A percentile compares a stretch with the other conserved stretches of the same genome.
phyloP scores from a whole-genome alignment of 1,284 basidiomycete genomes.

The Malassezia vespertilionis region DNA sequence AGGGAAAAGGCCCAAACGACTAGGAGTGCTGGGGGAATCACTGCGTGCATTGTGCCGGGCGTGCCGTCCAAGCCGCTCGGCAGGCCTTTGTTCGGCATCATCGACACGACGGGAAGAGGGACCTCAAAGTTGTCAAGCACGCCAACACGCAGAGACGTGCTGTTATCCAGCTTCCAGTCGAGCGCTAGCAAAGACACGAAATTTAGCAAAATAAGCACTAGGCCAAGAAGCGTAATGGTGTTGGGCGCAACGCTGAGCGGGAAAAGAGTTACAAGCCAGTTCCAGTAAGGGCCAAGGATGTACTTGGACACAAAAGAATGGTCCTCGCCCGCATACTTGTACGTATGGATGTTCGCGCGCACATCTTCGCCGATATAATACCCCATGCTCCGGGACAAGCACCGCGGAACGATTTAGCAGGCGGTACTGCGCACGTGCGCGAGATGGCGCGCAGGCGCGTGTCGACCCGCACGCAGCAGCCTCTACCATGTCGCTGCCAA shows the following conservation, averaged over 20 bases:
- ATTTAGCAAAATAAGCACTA: slow-evolving; percentile 71
- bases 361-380: slow-evolving; percentile 50
- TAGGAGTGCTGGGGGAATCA: slow-evolving; percentile 32
- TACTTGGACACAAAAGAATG: slow-evolving; percentile 58
- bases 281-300: slow-evolving; percentile 85
- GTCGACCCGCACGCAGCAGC: neutral
- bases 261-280: slow-evolving; percentile 81
- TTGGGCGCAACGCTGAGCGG: slow-evolving; percentile 82
- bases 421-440: neutral
- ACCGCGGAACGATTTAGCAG: neutral
- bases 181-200: slow-evolving; percentile 61
- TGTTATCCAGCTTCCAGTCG: slow-evolving; percentile 28
- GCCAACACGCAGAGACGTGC: slow-evolving; percentile 26
- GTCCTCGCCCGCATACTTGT: slow-evolving; percentile 56
- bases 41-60: slow-evolving; percentile 1
- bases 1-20: slow-evolving; percentile 67
- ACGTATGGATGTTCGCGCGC: slow-evolving; percentile 52
- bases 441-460: no score
- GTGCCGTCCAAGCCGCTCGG: slow-evolving; percentile 12
- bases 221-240: slow-evolving; percentile 55
- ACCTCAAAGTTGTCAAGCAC: slow-evolving; percentile 6
- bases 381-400: slow-evolving; percentile 15
- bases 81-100: slow-evolving; percentile 26
- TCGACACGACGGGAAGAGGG: slow-evolving; percentile 24
- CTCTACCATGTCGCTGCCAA: neutral